Base-by-base conservation (phyloP, 2,329 filamentous ascomycete genomes). In the Amesomyces nigricolor region DNA sequence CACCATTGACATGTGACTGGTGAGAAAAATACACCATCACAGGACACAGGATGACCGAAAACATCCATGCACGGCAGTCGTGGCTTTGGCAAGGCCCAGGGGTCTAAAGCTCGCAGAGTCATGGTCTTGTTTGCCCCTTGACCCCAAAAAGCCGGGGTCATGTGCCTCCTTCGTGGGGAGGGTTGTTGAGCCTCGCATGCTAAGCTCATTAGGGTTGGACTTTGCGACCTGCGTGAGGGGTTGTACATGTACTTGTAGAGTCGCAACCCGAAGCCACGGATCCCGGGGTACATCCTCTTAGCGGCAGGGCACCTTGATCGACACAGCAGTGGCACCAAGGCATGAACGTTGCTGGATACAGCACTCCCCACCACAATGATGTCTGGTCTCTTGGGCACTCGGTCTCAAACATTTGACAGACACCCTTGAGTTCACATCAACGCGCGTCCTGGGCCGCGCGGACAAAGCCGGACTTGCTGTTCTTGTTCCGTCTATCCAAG, bases 211-310 rank as follows among this genome's bases (percentile, higher is more conserved):
- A 2, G 44, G 51, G 51, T 26, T 13, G 13, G 37, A 48, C 29
- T 16, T 48, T 53, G 51, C 51, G 51, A 53, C 51, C 44, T 53
- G 51, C 51, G 42, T 39, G 50, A n/a, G 14, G 10, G 14, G 38
- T 4, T 6, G 22, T 26, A 26, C 22, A 26, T 26, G 6, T 1
- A 26, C 22, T 26, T 26, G 38, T n/a, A 40, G 38, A 3, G 38
- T 17, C 14, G 38, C 13, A 17, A 40, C 7, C 16, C 16, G 6
- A 40, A 40, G 14, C 14, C 38, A 14, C 1, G 42, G 14, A 32
- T 37, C 17, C 46, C 32, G 32, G 22, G 16, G 46, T 32, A 14
- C 44, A 46, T 14, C 26, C 16, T 7, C 32, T 35, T 35, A 35
- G 22, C 22, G 6, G 22, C 22, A 26, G 30, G 17, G 22, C 30